phyloP scores from a whole-genome alignment of 139 green algal genomes.

The Diplosphaera chodatii region DNA sequence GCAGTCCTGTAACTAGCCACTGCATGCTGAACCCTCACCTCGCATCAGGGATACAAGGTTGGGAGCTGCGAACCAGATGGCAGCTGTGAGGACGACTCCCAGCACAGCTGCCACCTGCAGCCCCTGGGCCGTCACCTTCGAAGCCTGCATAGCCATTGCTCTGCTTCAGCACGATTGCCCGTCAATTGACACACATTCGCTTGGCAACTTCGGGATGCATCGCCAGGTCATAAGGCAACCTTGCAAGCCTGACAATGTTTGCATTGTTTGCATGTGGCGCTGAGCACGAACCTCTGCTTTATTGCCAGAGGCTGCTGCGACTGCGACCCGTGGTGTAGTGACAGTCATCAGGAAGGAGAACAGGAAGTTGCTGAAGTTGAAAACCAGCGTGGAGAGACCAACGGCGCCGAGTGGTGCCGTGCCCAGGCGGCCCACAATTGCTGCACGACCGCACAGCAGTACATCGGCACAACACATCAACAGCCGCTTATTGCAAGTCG shows the following conservation, averaged over 20 bases:
- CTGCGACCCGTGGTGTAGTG: slow-evolving; percentile 17
- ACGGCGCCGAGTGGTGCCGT: slow-evolving; percentile 16
- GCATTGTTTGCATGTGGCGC: too few species aligned
- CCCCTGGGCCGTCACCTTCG: slow-evolving; percentile 12
- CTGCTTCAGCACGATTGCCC: too few species aligned
- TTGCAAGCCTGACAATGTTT: too few species aligned
- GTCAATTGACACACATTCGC: too few species aligned
- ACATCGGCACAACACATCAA: background rate
- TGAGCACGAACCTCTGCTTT: slow-evolving; percentile 7
- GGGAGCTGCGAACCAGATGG: slow-evolving; percentile 2
- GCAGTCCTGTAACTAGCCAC: too few species aligned
- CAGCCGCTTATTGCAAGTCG: background rate
- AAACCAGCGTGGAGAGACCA: background rate
- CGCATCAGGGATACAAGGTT: background rate
- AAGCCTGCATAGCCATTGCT: slow-evolving; percentile 30
- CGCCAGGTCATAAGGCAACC: too few species aligned
- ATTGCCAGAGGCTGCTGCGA: slow-evolving; percentile 10
- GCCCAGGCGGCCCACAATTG: slow-evolving; percentile 16
- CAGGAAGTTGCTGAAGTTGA: background rate
- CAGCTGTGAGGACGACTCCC: background rate
- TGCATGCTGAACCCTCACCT: background rate
- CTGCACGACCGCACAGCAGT: background rate
- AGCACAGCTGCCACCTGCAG: slow-evolving; percentile 8
- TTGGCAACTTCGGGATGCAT: too few species aligned
- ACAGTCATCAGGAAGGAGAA: slow-evolving; percentile 22